Evolutionary conservation across 768 basidiomycete genomes (phyloP).

Genomic region (Collybia sp.): DNA sequence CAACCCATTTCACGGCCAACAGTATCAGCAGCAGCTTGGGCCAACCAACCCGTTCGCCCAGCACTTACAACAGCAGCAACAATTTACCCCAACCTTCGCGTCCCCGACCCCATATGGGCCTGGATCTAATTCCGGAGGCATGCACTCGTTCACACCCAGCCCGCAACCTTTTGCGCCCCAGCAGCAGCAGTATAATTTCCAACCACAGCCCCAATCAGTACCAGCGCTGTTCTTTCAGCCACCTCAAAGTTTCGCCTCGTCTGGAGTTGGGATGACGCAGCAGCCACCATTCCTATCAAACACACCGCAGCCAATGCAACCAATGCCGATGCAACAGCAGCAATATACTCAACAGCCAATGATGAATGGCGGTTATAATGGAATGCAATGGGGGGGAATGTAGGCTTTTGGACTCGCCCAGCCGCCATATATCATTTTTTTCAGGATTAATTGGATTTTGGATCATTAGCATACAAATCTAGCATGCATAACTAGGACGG

Average conservation of each 20-base stretch:
- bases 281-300: slow-evolving; percentile 11
- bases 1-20: slow-evolving; percentile 18
- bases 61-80: slow-evolving; percentile 7
- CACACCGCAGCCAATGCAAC: slow-evolving; percentile 22
- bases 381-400: neutral
- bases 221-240: slow-evolving; percentile 18
- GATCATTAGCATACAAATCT: too few species aligned
- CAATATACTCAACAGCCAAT: slow-evolving; percentile 14
- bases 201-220: slow-evolving; percentile 21
- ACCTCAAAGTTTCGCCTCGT: slow-evolving; percentile 9
- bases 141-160: slow-evolving; percentile 3
- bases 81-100: neutral
- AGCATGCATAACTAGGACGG: neutral
- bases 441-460: too few species aligned
- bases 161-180: slow-evolving; percentile 10
- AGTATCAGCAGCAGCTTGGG: slow-evolving; percentile 9
- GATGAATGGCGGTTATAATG: neutral
- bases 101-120: neutral
- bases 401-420: neutral
- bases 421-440: too few species aligned
- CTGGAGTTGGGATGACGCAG: too few species aligned
- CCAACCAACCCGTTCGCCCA: slow-evolving; percentile 24
- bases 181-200: slow-evolving; percentile 15
- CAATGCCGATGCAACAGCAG: slow-evolving; percentile 30
- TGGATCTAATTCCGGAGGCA: neutral